Evolutionary conservation across 2,329 filamentous ascomycete species (phyloP), one percentile per base, ranked within the genome.

Genomic region (Trichocomaceae sp.): DNA sequence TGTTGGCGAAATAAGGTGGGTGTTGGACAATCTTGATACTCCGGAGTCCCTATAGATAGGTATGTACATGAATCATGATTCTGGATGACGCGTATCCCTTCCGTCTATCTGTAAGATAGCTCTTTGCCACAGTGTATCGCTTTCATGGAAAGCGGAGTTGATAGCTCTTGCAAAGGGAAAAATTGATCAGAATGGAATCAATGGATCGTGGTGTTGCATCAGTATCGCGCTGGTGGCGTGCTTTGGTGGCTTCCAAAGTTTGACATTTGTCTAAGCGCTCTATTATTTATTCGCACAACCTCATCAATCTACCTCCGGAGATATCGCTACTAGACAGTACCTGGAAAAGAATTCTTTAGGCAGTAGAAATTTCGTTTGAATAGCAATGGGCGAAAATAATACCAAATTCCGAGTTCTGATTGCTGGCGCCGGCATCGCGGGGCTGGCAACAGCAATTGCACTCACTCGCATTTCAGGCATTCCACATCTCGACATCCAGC

Each of bases 371-470:
- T 7, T 26, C 7, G n/a, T 29, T 10, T 33, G 61, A 57, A 54
- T 58, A 20, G 33, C 56, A 52, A 58, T 63, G 50, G 62, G 33
- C 20, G 47, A 55, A 10, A 42, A 29, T 15, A 42, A 47, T 6
- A 31, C 47, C 47, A 37, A 45, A 6, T 64, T 78, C 47, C 65
- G 69, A 8, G 67, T 80, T 5, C 73, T 76, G 39, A 77, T 81
- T 45, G 66, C 75, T 2, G 78, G 78, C 26, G 77, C 75, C 22
- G 78, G 78, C 19, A 79, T 81, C 41, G 76, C 70, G n/a, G 76
- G 78, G 0, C 70, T 80, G 4, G 72, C 72, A 13, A 69, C 77
- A 2, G 76, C 76, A 10, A 75, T 79, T 23, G 75, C 75, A 2
- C 66, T 80, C 10, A 60, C 72, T 44, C 64, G 70, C 31, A 65